phyloP scores from a whole-genome alignment of 352 stramenopile species.

The Phytophthora uliginosa region DNA sequence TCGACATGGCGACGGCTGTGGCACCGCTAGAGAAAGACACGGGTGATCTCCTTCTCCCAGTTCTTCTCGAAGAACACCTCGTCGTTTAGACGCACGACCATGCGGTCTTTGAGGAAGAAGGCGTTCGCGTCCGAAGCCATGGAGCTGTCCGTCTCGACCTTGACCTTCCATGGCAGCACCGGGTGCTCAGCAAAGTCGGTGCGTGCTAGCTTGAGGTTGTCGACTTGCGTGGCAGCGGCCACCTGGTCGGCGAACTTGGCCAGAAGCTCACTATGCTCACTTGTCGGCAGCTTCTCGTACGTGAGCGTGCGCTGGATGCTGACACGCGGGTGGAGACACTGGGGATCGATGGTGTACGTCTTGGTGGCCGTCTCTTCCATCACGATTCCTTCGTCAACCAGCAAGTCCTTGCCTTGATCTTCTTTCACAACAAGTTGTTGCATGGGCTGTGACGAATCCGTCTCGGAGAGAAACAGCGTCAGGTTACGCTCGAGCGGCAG shows the following conservation, averaged over 20 bases:
- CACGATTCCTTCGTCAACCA: conserved; percentile 56
- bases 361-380: conserved; percentile 61
- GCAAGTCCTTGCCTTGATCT: conserved; percentile 55
- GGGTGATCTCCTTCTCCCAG: conserved; percentile 48
- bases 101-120: conserved; percentile 49
- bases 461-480: conserved; percentile 50
- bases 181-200: conserved; percentile 44
- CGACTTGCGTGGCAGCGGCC: conserved; percentile 16
- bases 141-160: conserved; percentile 53
- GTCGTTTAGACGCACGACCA: conserved; percentile 46
- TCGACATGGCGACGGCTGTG: neutral
- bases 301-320: conserved; percentile 50
- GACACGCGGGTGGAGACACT: conserved; percentile 40
- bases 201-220: conserved; percentile 29
- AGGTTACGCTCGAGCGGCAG: conserved; percentile 42
- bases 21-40: conserved; percentile 38
- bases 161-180: conserved; percentile 44
- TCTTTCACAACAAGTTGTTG: conserved; percentile 50
- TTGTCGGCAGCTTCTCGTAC: conserved; percentile 48
- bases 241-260: conserved; percentile 29
- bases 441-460: conserved; percentile 31
- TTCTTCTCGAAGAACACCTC: conserved; percentile 50
- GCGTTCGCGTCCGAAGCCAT: conserved; percentile 46
- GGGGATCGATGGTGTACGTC: conserved; percentile 50
- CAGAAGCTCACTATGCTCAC: conserved; percentile 25